A percentile compares a stretch with the other conserved stretches of the same genome.
These are phyloP conservation scores for Kuraishia capsulata DNA, from an alignment of 805 yeast species.

Conservation along the genomic window DNA sequence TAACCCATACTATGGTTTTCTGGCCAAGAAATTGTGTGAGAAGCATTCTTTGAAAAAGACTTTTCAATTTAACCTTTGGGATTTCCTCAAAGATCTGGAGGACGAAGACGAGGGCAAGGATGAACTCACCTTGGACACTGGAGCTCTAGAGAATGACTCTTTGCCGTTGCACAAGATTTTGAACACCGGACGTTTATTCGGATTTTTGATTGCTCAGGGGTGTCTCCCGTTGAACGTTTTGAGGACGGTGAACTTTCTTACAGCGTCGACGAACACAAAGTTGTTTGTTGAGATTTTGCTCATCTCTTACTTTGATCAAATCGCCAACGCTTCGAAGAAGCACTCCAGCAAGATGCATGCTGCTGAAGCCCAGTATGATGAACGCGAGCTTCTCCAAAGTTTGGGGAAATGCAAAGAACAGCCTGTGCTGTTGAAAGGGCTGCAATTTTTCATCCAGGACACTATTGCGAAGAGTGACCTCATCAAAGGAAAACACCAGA, in stretches of 20 bases:
- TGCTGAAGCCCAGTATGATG: constrained; percentile 23
- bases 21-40: constrained; percentile 71
- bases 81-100: constrained; percentile 64
- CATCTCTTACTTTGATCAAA: constrained; percentile 53
- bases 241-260: constrained; percentile 64
- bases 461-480: constrained; percentile 36
- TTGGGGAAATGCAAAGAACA: constrained; percentile 49
- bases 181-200: constrained; percentile 77
- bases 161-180: constrained; percentile 47
- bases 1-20: constrained; percentile 83
- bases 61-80: constrained; percentile 88
- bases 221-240: constrained; percentile 65
- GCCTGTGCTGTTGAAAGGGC: constrained; percentile 50
- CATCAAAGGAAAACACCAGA: constrained; percentile 44
- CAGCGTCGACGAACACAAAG: constrained; percentile 49
- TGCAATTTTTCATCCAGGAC: constrained; percentile 50
- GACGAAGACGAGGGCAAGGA: constrained; percentile 36
- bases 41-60: constrained; percentile 71
- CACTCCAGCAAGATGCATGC: constrained; percentile 24
- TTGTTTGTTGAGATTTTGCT: constrained; percentile 69
- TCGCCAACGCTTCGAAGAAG: constrained; percentile 42
- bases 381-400: constrained; percentile 22
- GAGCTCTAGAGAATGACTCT: constrained; percentile 37
- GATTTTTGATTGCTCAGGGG: constrained; percentile 64
- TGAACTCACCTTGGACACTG: constrained; percentile 15